Base-by-base conservation (phyloP, 2,329 filamentous ascomycete species). In the Verticillium albo-atrum region DNA sequence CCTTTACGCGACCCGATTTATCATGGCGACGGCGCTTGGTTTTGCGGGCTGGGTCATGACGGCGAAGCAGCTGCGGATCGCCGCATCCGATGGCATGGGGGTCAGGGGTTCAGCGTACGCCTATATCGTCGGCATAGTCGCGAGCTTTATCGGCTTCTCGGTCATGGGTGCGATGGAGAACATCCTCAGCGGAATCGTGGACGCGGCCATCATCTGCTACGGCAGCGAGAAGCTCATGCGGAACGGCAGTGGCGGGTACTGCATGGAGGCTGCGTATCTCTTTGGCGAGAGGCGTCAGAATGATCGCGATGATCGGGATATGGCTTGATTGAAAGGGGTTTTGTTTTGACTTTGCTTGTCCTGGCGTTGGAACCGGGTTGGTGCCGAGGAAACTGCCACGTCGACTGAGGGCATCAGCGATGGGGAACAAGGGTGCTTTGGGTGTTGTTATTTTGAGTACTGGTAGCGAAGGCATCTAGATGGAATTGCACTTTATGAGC, bases 31-130 rank as follows among this genome's bases (percentile, higher is more conserved):
- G 54, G 90, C 88, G 0, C 84, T 99, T 30, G 94, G 94, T 1
- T 96, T 98, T 68, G 93, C 91, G 4, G 94, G 92, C n/a, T 99
- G 95, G 95, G 91, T 98, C 9, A 90, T 91, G 54, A 96, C 93
- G 35, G 93, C 95, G 12, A 88, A 91, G 63, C 88, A 90, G 74
- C 79, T 97, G 4, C 80, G 83, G 56, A 79, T 95, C 23, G 79
- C 76, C 69, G 76, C 77, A 61, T 87, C 74, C 59, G 82, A 79
- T 42, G 81, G 81, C 2, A 65, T 73, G 56, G 82, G 84, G 0
- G 71, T 89, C 56, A 85, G 85, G 53, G 95, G 95, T 9, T 97
- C 92, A 67, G 81, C 95, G 26, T 99, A 99, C 72, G 95, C 94
- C 2, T 99, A 98, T 70, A 85, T 98, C 2, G 91, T 99, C 25